These are phyloP conservation scores for Pseudopithomyces chartarum DNA, from an alignment of 2,329 filamentous ascomycete genomes.

Conservation along the genomic window DNA sequence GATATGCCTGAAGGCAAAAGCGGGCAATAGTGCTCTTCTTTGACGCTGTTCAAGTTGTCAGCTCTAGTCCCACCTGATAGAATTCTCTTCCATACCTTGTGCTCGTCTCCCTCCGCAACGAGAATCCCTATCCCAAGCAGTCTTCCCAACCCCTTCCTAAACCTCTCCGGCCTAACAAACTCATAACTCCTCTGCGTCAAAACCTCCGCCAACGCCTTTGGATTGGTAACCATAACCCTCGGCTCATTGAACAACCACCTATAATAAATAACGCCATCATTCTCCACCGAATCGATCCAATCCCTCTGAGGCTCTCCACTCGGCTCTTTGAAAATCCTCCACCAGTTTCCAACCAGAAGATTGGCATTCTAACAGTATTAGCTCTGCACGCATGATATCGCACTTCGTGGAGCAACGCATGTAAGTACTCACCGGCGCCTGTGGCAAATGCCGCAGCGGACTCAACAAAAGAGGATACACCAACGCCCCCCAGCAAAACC, in stretches of 20 bases:
- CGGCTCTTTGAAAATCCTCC: constrained; percentile 47
- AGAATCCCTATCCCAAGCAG: constrained; percentile 74
- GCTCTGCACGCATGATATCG: not conserved
- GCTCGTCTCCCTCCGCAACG: constrained; percentile 87
- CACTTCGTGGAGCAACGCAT: not conserved
- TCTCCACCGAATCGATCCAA: constrained; percentile 60
- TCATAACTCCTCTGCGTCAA: constrained; percentile 57
- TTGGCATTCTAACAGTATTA: constrained; percentile 15
- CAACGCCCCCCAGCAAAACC: constrained; percentile 50
- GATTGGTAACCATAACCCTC: constrained; percentile 51
- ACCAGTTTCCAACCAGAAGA: constrained; percentile 50
- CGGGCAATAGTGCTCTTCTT: constrained; percentile 54
- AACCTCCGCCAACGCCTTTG: constrained; percentile 56
- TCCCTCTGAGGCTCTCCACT: constrained; percentile 52
- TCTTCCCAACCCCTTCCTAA: constrained; percentile 61
- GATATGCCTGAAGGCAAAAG: constrained; percentile 56
- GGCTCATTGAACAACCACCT: constrained; percentile 54
- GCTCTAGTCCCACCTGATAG: not conserved
- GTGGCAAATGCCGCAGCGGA: constrained; percentile 62
- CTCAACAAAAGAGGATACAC: constrained; percentile 65
- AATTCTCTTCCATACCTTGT: constrained; percentile 61
- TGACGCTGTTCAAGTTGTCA: constrained; percentile 43
- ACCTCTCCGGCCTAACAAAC: constrained; percentile 53
- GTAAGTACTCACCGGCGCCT: constrained; percentile 55
- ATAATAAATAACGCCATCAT: constrained; percentile 62